phyloP scores from a whole-genome alignment of 768 basidiomycete genomes.

The Boletus sp. region DNA sequence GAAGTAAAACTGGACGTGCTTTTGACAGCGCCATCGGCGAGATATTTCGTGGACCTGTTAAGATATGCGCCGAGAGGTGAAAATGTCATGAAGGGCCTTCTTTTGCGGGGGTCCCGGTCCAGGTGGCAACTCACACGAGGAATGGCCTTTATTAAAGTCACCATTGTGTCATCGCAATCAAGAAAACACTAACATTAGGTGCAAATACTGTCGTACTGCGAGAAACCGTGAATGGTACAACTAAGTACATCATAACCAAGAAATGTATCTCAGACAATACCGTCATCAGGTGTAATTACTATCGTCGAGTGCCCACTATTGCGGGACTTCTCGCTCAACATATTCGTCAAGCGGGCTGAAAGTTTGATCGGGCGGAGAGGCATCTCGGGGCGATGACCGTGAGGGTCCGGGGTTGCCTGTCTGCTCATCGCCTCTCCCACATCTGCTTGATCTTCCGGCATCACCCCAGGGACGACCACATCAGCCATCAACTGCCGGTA shows the following conservation, averaged over 20 bases:
- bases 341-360: conserved; percentile 1
- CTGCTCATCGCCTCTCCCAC: background rate
- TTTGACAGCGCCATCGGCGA: conserved; percentile 41
- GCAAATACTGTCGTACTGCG: background rate
- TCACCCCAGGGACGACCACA: background rate
- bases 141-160: background rate
- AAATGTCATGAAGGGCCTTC: conserved; percentile 19
- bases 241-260: background rate
- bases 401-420: background rate
- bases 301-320: background rate
- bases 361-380: conserved; percentile 3
- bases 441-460: background rate
- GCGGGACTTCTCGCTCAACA: background rate
- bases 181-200: too few relatives aligned
- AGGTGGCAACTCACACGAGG: background rate
- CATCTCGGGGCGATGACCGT: background rate
- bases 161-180: too few relatives aligned
- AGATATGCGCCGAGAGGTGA: conserved; percentile 32
- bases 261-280: background rate
- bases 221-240: background rate
- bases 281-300: background rate
- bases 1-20: conserved; percentile 30
- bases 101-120: background rate
- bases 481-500: background rate
- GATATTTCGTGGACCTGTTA: conserved; percentile 36